These are phyloP conservation scores for Chrysoporthe deuterocubensis DNA, from an alignment of 2,329 filamentous ascomycete genomes.

Conservation along the genomic window DNA sequence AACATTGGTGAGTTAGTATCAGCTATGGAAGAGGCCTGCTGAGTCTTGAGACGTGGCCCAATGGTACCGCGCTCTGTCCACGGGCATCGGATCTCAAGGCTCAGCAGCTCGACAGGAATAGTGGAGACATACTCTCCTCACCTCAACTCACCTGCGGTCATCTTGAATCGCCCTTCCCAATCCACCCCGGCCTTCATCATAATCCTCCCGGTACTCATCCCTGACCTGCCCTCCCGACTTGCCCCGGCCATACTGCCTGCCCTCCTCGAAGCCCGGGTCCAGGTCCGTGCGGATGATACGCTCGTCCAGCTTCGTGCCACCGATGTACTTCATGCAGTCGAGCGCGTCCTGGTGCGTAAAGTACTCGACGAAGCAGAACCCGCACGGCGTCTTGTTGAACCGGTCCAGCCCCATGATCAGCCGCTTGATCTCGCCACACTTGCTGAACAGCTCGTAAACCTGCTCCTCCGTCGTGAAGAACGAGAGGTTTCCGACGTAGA, in stretches of 20 bases:
- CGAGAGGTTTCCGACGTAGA: conserved; percentile 97
- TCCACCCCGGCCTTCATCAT: conserved; percentile 90
- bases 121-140: background rate
- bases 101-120: conserved; percentile 24
- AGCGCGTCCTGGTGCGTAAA: conserved; percentile 97
- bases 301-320: conserved; percentile 97
- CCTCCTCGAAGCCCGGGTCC: conserved; percentile 94
- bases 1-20: background rate
- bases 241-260: conserved; percentile 91
- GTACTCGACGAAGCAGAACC: conserved; percentile 99
- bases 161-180: conserved; percentile 79
- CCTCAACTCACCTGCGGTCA: conserved; percentile 25
- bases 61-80: background rate
- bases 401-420: conserved; percentile 97
- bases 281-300: conserved; percentile 93
- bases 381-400: conserved; percentile 96
- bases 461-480: conserved; percentile 99
- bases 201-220: conserved; percentile 97
- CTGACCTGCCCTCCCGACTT: conserved; percentile 96
- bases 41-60: background rate
- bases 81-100: background rate
- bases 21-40: background rate
- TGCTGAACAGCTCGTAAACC: conserved; percentile 94
- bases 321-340: conserved; percentile 98
- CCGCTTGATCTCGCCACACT: conserved; percentile 97